A percentile compares a stretch with the other conserved stretches of the same genome.
These are phyloP conservation scores for Globisporangium yorkense DNA, from an alignment of 352 stramenopile genomes.

Conservation along the genomic window DNA sequence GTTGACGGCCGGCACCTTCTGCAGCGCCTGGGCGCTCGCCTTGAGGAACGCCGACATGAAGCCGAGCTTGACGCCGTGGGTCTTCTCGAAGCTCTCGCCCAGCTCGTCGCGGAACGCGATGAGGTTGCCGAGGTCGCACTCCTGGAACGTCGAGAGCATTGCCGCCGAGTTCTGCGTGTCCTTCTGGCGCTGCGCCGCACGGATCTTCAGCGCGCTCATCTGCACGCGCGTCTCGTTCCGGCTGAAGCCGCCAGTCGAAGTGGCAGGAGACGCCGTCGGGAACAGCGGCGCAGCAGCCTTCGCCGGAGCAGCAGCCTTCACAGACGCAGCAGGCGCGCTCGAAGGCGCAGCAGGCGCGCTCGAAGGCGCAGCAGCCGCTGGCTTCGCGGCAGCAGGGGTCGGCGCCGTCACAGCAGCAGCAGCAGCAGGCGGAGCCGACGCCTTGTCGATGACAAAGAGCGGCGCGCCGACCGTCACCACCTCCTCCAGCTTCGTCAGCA, in stretches of 20 bases:
- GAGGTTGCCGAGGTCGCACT: slow-evolving; percentile 96
- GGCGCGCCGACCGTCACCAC: slow-evolving; percentile 93
- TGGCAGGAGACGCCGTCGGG: slow-evolving; percentile 5
- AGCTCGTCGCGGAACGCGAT: slow-evolving; percentile 91
- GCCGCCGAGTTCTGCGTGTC: slow-evolving; percentile 97
- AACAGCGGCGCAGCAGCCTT: slow-evolving; percentile 11
- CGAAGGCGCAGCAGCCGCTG: slow-evolving; percentile 15
- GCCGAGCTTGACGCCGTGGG: slow-evolving; percentile 96
- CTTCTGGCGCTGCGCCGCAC: slow-evolving; percentile 94
- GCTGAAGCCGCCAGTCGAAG: slow-evolving; percentile 28
- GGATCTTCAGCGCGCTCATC: slow-evolving; percentile 96
- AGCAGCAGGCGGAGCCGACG: slow-evolving; percentile 24
- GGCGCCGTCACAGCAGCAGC: slow-evolving; percentile 7
- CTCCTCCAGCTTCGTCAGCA: slow-evolving; percentile 93
- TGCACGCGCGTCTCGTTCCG: slow-evolving; percentile 82
- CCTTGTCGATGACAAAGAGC: slow-evolving; percentile 90
- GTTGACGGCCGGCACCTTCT: slow-evolving; percentile 95
- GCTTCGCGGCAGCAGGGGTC: slow-evolving; percentile 13
- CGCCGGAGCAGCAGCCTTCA: slow-evolving; percentile 10
- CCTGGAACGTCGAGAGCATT: slow-evolving; percentile 99
- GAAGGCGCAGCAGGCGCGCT: slow-evolving; percentile 17
- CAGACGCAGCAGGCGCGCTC: slow-evolving; percentile 16
- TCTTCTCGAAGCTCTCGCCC: slow-evolving; percentile 93
- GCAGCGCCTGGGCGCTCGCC: slow-evolving; percentile 90
- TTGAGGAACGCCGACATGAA: slow-evolving; percentile 99